Percentiles rank a stretch among this genome's conserved stretches.
phyloP scores from a whole-genome alignment of 805 yeast species.

The Metschnikowia hibisci region DNA sequence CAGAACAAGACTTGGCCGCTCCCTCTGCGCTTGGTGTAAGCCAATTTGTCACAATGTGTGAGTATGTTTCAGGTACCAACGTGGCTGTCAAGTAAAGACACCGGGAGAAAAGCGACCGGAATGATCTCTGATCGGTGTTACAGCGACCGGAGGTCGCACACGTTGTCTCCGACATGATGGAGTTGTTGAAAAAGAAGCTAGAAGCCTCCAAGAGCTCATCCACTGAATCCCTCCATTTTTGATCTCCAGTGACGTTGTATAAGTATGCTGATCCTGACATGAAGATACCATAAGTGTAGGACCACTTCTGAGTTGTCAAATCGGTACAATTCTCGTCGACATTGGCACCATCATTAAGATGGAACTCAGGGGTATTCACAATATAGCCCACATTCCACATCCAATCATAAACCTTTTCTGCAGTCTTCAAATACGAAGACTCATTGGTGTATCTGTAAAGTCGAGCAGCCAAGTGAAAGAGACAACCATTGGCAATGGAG shows the following conservation, averaged over 20 bases:
- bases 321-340: constrained; percentile 43
- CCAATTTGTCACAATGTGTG: constrained; percentile 28
- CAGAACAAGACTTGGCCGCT: constrained; percentile 68
- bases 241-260: constrained; percentile 55
- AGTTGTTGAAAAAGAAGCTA: constrained; percentile 34
- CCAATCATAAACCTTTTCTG: constrained; percentile 45
- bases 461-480: constrained; percentile 43
- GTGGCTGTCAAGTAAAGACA: constrained; percentile 55
- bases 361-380: constrained; percentile 22
- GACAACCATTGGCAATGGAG: constrained; percentile 43
- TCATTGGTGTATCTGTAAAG: constrained; percentile 41
- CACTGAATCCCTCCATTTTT: constrained; percentile 40
- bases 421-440: constrained; percentile 38
- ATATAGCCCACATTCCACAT: constrained; percentile 31
- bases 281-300: constrained; percentile 66
- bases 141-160: constrained; percentile 54
- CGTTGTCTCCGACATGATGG: constrained; percentile 57
- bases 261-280: constrained; percentile 68
- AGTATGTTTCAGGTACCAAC: constrained; percentile 48
- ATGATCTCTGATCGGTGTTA: constrained; percentile 73
- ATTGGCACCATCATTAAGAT: constrained; percentile 55
- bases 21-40: constrained; percentile 51
- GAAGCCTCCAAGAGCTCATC: constrained; percentile 36
- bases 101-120: constrained; percentile 66
- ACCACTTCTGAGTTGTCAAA: constrained; percentile 54